phyloP scores from a whole-genome alignment of 306 rosid genomes.

The cucumber (Cucumis sativus) region DNA sequence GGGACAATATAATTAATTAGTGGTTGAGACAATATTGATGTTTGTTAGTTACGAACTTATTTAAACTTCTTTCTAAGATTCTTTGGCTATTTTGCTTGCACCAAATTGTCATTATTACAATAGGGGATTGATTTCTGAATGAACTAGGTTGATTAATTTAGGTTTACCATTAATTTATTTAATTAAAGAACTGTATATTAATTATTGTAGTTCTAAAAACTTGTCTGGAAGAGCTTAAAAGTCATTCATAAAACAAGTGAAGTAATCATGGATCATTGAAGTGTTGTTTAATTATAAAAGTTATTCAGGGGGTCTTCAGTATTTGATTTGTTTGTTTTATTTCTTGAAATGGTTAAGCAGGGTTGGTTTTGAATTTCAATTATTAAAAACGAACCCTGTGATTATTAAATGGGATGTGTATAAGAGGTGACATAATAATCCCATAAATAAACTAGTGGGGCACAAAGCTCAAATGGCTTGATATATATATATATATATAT shows the following conservation, averaged over 20 bases:
- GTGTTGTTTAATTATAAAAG: too few relatives aligned
- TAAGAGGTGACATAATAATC: not conserved
- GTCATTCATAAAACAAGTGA: too few relatives aligned
- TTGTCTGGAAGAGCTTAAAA: too few relatives aligned
- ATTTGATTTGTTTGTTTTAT: too few relatives aligned
- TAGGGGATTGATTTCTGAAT: not conserved
- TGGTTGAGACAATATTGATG: not conserved
- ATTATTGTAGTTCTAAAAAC: too few relatives aligned
- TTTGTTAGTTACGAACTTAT: not conserved
- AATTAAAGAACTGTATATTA: too few relatives aligned
- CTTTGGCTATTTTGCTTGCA: not conserved
- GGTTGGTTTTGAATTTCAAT: not conserved
- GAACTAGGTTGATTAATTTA: not conserved
- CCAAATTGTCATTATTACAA: not conserved
- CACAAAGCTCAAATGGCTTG: not conserved
- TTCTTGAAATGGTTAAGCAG: not conserved
- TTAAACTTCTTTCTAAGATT: not conserved
- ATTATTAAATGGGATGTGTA: not conserved
- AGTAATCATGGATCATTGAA: too few relatives aligned
- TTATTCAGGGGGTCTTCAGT: too few relatives aligned
- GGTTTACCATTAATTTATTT: not conserved
- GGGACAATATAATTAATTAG: constrained; percentile 7
- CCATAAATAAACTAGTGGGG: not conserved
- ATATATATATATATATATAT: not conserved
- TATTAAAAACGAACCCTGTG: not conserved